Base-by-base conservation (phyloP, 257 asterid species). In the Rauvolfia tetraphylla region DNA sequence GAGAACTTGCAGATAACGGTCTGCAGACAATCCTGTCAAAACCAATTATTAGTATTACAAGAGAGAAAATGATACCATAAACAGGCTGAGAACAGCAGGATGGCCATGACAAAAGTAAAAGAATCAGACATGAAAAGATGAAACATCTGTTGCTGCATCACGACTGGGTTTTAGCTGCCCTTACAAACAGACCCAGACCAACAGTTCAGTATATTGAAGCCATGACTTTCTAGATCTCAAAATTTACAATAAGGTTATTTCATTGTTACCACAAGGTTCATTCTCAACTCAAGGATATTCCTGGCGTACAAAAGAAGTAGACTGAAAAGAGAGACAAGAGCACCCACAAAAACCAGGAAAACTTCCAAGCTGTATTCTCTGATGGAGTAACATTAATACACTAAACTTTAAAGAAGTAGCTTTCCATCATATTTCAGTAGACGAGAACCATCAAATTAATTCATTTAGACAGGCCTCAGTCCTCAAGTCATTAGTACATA, bases 11-110 rank as follows among this genome's bases (percentile, higher is more conserved):
- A 83, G 77, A 42, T 68, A 49, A 67, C 80, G 23, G 79, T 81
- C 97, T 90, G 90, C 85, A 80, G 57, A 59, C 25, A 48, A 51
- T 69, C n/a, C 48, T 74, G 36, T 41, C 17, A 42, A 53, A 56
- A 72, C 22, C 68, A 67, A 23, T 31, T 36, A 73, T 71, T 54
- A 14, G 49, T 17, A 29, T 76, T 58, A 36, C 25, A 25, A 71
- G 25, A 27, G 10, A 33, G 12, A 76, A 27, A 23, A 75, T 46
- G 9, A 48, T 27, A 20, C 57, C 39, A 39, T 36, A 72, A 42
- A 67, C 36, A 70, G 48, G 49, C 71, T 25, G 4, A 20, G 27
- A 17, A 18, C 5, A 65, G 27, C 48, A 34, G 12, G 46, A 23
- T 56, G 33, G 23, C 31, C 31, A 54, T 56, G 3, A 56, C 0